Evolutionary conservation across 2,329 filamentous ascomycete species (phyloP).

Genomic region (Macrophomina pseudophaseolina): DNA sequence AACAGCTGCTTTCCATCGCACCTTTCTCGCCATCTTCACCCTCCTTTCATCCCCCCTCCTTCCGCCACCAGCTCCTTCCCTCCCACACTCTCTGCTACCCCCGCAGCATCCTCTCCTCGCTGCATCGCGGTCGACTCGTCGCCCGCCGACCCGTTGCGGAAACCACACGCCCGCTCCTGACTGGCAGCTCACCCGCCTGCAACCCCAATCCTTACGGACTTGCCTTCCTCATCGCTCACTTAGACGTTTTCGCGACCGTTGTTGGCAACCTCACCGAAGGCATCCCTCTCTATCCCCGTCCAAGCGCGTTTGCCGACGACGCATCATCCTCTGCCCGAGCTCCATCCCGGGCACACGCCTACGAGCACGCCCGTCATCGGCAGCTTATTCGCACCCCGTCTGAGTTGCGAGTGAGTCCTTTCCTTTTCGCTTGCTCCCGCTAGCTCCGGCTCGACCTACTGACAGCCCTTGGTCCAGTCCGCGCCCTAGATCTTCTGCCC

Average conservation of each 20-base stretch:
- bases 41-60: slow-evolving; percentile 29
- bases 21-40: slow-evolving; percentile 32
- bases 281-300: slow-evolving; percentile 25
- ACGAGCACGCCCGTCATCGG: slow-evolving; percentile 22
- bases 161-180: slow-evolving; percentile 39
- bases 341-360: slow-evolving; percentile 24
- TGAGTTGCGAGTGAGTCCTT: slow-evolving; percentile 23
- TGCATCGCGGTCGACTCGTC: slow-evolving; percentile 31
- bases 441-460: slow-evolving; percentile 23
- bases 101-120: slow-evolving; percentile 26
- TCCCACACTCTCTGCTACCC: slow-evolving; percentile 33
- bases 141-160: slow-evolving; percentile 34
- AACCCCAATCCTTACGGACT: slow-evolving; percentile 36
- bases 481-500: slow-evolving; percentile 23
- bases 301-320: slow-evolving; percentile 25
- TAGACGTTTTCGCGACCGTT: slow-evolving; percentile 31
- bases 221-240: slow-evolving; percentile 35
- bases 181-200: slow-evolving; percentile 38
- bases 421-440: slow-evolving; percentile 25
- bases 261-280: slow-evolving; percentile 25
- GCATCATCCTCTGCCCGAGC: slow-evolving; percentile 24
- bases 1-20: slow-evolving; percentile 19
- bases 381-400: slow-evolving; percentile 17
- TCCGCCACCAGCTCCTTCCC: slow-evolving; percentile 37
- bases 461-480: slow-evolving; percentile 14